Evolutionary conservation across 2,329 filamentous ascomycete species (phyloP).

Genomic region (Zymoseptoria crescenta): DNA sequence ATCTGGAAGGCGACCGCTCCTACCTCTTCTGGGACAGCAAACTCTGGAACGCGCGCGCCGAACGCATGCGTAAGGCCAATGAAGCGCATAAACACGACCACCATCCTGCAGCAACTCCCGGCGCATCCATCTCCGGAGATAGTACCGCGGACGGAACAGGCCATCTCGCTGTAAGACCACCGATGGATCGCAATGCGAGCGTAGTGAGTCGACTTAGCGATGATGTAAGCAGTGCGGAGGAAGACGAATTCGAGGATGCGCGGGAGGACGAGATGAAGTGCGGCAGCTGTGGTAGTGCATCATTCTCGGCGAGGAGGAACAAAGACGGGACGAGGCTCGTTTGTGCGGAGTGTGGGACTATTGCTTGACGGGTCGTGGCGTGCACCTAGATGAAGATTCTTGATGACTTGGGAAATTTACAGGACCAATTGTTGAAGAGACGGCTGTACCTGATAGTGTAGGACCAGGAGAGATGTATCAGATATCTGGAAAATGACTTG

Average conservation of each 20-base stretch:
- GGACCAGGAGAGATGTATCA: neutral
- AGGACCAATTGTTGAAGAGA: neutral
- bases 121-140: slow-evolving; percentile 1
- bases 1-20: slow-evolving; percentile 43
- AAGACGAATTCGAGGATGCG: slow-evolving; percentile 41
- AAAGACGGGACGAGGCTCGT: slow-evolving; percentile 49
- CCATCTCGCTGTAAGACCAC: slow-evolving; percentile 19
- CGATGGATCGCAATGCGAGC: slow-evolving; percentile 35
- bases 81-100: slow-evolving; percentile 6
- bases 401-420: neutral
- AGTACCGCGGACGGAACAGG: slow-evolving; percentile 11
- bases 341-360: slow-evolving; percentile 48
- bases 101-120: slow-evolving; percentile 1
- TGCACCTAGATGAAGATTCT: neutral
- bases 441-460: neutral
- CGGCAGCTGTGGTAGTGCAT: slow-evolving; percentile 48
- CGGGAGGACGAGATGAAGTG: slow-evolving; percentile 39
- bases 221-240: slow-evolving; percentile 41
- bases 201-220: slow-evolving; percentile 51
- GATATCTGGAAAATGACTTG: neutral
- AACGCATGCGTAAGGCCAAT: slow-evolving; percentile 11
- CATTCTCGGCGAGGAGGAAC: slow-evolving; percentile 55
- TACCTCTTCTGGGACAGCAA: slow-evolving; percentile 47
- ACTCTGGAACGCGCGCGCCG: slow-evolving; percentile 20
- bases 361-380: neutral